Evolutionary conservation across 2,329 filamentous ascomycete genomes (phyloP), one percentile per base, ranked within the genome.

Genomic region (Colletotrichum filicis): DNA sequence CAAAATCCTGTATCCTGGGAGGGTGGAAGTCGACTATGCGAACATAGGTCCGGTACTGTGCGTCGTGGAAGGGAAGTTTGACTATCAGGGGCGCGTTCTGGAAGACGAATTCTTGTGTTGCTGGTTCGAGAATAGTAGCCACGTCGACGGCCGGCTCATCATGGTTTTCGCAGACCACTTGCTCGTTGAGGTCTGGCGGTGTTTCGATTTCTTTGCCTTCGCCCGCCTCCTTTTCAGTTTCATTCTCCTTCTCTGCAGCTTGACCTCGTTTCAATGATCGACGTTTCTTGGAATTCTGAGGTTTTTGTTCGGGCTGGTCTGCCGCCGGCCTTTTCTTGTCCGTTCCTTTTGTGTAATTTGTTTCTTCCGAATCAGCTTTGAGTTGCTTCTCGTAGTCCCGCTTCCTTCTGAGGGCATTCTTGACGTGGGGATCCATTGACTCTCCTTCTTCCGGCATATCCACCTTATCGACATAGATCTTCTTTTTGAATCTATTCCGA

Each of bases 1-100:
- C 86, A 79, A 98, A 98, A 71, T 96, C 90, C 75, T 91, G 88
- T 1, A 98, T 83, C 1, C 87, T 86, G 2, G 86, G 82, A 0
- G 96, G 96, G 71, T 88, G 90, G 80, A 94, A 98, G 82, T 98
- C 94, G 46, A 97, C 88, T 1, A 97, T 92, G n/a, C 94, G 92
- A 46, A 94, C 92, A 42, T 88, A 86, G 26, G 90, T 85, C 59
- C 91, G 90, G 79, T 95, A 95, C 55, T 91, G 93, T 69, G 88
- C 84, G 78, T 95, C 95, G 69, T 91, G 87, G 78, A 97, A 97
- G 0, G 95, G 94, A 0, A 95, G 77, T n/a, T 76, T 75, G 1
- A 89, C 52, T 4, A 76, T 79, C 2, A 82, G 76, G 19, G 77
- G 66, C 58, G 83, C 68, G 19, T 78, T 82, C 8, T 86, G 82